Evolutionary conservation across 2,329 filamentous ascomycete genomes (phyloP).

Genomic region (Microcyclospora pomicola): DNA sequence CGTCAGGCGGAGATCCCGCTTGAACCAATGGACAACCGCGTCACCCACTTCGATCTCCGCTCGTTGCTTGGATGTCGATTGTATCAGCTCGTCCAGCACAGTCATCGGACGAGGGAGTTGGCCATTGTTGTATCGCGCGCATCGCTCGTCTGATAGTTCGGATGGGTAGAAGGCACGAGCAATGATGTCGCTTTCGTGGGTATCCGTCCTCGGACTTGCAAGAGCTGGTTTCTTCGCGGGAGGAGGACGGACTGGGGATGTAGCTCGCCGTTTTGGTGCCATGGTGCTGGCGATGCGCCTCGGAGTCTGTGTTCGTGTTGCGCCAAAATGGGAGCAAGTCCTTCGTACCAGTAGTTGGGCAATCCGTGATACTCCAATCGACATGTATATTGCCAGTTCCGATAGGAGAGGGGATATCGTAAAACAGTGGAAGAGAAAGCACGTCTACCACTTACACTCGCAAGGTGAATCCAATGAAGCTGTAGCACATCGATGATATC

Average conservation of each 20-base stretch:
- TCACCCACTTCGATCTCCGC: conserved; percentile 39
- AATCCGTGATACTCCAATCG: no score
- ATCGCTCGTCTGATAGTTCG: conserved; percentile 73
- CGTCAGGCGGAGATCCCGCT: conserved; percentile 57
- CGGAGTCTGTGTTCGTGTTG: no score
- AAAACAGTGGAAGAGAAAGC: no score
- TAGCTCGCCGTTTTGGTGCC: conserved; percentile 18
- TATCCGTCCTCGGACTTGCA: conserved; percentile 1
- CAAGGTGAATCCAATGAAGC: no score
- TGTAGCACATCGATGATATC: no score
- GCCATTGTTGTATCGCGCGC: conserved; percentile 57
- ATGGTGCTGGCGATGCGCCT: conserved; percentile 3
- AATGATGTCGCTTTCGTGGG: conserved; percentile 25
- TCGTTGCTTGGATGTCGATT: conserved; percentile 44
- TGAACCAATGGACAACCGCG: conserved; percentile 81
- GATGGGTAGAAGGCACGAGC: conserved; percentile 60
- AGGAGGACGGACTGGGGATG: conserved; percentile 16
- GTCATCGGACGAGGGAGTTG: conserved; percentile 61
- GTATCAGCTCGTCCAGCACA: conserved; percentile 45
- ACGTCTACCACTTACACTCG: no score
- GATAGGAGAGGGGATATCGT: no score
- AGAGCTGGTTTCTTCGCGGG: conserved; percentile 12
- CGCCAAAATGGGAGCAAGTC: no score
- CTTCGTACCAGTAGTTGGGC: no score
- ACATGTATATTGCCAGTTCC: no score